A percentile compares a stretch with the other conserved stretches of the same genome.
Evolutionary conservation across 148 eudicot species (phyloP).

Genomic region (Cornus suecica): DNA sequence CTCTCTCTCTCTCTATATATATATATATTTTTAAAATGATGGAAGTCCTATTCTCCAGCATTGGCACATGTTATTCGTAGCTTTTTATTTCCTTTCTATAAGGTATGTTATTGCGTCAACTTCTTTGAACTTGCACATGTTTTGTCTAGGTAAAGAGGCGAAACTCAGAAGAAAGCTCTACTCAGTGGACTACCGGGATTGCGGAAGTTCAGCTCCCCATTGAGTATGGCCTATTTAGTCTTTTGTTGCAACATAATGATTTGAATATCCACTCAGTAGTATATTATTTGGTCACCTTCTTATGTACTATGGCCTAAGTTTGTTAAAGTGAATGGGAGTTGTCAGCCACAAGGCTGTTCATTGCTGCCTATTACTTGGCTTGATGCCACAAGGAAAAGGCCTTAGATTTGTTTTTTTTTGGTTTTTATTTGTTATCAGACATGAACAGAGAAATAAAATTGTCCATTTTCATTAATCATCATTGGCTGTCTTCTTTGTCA

Average conservation of each 20-base stretch:
- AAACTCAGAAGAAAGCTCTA: constrained; percentile 89
- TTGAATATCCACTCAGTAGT: constrained; percentile 3
- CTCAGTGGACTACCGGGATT: constrained; percentile 99
- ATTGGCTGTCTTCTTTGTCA: background rate
- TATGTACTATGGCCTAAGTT: background rate
- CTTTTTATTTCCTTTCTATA: background rate
- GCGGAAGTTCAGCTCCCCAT: constrained; percentile 98
- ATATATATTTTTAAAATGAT: too few species aligned
- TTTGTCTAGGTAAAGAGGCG: constrained; percentile 69
- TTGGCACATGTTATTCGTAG: background rate
- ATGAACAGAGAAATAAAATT: background rate
- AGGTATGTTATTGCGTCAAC: background rate
- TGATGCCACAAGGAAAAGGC: background rate
- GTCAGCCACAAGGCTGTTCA: background rate
- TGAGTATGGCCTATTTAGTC: constrained; percentile 50
- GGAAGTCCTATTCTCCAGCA: too few species aligned
- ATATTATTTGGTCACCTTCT: background rate
- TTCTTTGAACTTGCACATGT: background rate
- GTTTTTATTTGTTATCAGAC: too few species aligned
- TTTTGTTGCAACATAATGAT: background rate
- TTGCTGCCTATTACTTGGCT: background rate
- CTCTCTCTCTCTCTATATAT: too few species aligned
- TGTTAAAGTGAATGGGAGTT: background rate
- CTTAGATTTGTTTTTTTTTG: background rate
- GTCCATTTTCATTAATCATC: background rate